Percentiles rank a stretch among this genome's conserved stretches.
phyloP scores from a whole-genome alignment of 805 yeast species.

The Vanderwaltozyma tropicalis region DNA sequence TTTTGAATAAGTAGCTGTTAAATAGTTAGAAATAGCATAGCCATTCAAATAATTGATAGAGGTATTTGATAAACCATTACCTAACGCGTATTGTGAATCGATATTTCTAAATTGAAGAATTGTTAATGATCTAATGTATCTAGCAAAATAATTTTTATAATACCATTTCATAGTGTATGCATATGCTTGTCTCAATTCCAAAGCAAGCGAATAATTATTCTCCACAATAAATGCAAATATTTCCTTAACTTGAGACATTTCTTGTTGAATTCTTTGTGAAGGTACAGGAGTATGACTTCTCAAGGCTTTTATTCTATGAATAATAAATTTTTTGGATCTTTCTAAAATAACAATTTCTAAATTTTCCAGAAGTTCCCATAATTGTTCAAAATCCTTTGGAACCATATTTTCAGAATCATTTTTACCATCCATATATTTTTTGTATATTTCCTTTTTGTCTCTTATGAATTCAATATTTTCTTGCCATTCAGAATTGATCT shows the following conservation, averaged over 20 bases:
- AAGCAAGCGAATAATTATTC: conserved; percentile 53
- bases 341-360: conserved; percentile 58
- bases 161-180: conserved; percentile 90
- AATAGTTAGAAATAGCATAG: conserved; percentile 20
- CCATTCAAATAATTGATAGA: conserved; percentile 15
- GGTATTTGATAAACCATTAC: conserved; percentile 30
- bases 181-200: conserved; percentile 70
- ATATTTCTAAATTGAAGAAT: conserved; percentile 45
- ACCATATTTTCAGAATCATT: conserved; percentile 1
- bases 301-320: conserved; percentile 53
- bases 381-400: conserved; percentile 22
- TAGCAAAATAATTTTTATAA: conserved; percentile 65
- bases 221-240: conserved; percentile 45
- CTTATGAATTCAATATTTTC: conserved; percentile 49
- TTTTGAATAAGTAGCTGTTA: conserved; percentile 14
- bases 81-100: conserved; percentile 48
- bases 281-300: conserved; percentile 51
- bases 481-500: conserved; percentile 49
- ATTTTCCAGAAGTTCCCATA: conserved; percentile 30
- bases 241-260: conserved; percentile 52
- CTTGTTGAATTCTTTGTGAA: conserved; percentile 65
- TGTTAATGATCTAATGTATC: conserved; percentile 65
- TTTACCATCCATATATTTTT: conserved; percentile 26
- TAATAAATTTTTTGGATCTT: conserved; percentile 60
- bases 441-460: conserved; percentile 50